Evolutionary conservation across 495 filamentous ascomycete genomes (phyloP).

Genomic region (Oleoguttula mirabilis): DNA sequence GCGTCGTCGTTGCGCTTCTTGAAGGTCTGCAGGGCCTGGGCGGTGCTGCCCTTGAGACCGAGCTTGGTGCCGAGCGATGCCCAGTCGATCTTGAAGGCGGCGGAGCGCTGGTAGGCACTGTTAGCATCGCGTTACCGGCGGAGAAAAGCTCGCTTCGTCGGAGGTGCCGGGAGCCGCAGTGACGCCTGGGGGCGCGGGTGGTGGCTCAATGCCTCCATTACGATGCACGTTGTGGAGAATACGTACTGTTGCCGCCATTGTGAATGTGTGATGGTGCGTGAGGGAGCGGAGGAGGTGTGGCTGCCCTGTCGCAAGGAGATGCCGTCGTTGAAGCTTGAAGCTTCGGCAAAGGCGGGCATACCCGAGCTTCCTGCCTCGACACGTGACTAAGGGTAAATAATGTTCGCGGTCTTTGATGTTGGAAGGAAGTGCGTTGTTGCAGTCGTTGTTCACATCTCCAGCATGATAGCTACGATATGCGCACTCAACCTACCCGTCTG

Average conservation of each 20-base stretch:
- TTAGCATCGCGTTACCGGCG: background rate
- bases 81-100: slow-evolving; percentile 99
- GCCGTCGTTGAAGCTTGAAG: too few species aligned
- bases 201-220: slow-evolving; percentile 19
- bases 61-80: slow-evolving; percentile 78
- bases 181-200: background rate
- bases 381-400: too few species aligned
- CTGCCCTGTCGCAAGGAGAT: too few species aligned
- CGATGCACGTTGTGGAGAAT: too few species aligned
- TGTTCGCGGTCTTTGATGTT: too few species aligned
- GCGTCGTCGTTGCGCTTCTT: slow-evolving; percentile 99
- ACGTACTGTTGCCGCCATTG: slow-evolving; percentile 86
- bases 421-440: too few species aligned
- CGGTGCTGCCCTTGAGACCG: slow-evolving; percentile 90
- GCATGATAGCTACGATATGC: too few species aligned
- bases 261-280: slow-evolving; percentile 32
- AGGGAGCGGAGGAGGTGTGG: background rate
- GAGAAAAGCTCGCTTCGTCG: background rate
- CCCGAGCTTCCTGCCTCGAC: too few species aligned
- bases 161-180: background rate
- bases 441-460: too few species aligned
- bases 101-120: slow-evolving; percentile 69
- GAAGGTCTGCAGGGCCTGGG: slow-evolving; percentile 78
- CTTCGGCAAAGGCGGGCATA: too few species aligned
- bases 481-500: too few species aligned